A percentile compares a stretch with the other conserved stretches of the same genome.
These are phyloP conservation scores for Dictyophora rubrovolvata DNA, from an alignment of 768 basidiomycete species.

Conservation along the genomic window DNA sequence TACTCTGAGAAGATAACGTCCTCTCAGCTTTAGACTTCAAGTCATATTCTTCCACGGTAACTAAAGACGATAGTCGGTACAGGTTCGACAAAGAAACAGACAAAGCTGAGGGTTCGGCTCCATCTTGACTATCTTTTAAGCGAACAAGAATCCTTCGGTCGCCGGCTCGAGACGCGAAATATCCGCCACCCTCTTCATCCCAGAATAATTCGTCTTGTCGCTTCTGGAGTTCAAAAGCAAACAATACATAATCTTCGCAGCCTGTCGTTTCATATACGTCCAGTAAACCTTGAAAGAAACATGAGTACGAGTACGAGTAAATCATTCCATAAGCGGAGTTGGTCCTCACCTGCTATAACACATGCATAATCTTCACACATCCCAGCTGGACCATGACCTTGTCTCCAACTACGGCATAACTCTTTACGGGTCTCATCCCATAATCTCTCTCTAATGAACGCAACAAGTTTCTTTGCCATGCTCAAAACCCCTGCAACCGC, in stretches of 20 bases:
- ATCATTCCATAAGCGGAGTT: neutral
- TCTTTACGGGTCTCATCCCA: constrained; percentile 15
- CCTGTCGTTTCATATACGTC: constrained; percentile 30
- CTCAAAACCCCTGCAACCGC: neutral
- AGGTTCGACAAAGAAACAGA: constrained; percentile 21
- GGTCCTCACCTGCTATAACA: constrained; percentile 13
- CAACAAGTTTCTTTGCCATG: constrained; percentile 4
- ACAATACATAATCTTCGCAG: constrained; percentile 21
- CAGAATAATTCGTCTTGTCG: constrained; percentile 31
- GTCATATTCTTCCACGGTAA: neutral
- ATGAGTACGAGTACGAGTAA: constrained; percentile 6
- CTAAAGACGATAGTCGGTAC: constrained; percentile 13
- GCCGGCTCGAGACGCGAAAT: constrained; percentile 25
- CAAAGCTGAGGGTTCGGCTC: constrained; percentile 17
- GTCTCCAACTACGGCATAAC: constrained; percentile 24
- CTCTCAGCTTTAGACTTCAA: neutral
- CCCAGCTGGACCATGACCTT: constrained; percentile 26
- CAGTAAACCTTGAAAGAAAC: constrained; percentile 16
- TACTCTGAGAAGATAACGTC: constrained; percentile 2
- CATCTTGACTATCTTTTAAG: constrained; percentile 30
- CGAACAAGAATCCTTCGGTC: constrained; percentile 28
- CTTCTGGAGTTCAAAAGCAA: constrained; percentile 27
- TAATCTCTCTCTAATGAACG: constrained; percentile 13
- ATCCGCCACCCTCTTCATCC: constrained; percentile 29
- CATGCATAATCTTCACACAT: constrained; percentile 35